A percentile compares a stretch with the other conserved stretches of the same genome.
These are phyloP conservation scores for Hymenoscyphus fructigenus DNA, from an alignment of 2,329 filamentous ascomycete genomes.

Conservation along the genomic window DNA sequence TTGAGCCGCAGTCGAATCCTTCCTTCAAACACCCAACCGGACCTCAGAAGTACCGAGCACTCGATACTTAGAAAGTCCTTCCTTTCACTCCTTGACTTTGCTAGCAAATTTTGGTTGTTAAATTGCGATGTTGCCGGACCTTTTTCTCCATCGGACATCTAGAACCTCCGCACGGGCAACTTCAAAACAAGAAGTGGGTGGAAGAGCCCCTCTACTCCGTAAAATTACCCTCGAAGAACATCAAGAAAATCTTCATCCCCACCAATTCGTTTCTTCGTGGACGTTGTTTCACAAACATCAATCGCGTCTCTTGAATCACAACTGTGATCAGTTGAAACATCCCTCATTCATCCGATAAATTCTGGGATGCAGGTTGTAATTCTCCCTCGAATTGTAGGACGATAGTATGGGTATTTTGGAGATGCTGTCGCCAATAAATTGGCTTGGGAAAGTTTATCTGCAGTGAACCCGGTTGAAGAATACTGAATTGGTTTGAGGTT, in stretches of 20 bases:
- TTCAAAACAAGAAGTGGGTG: neutral
- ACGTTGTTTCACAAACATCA: neutral
- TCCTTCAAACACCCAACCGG: neutral
- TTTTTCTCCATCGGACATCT: neutral
- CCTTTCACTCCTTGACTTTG: neutral
- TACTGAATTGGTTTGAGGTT: neutral
- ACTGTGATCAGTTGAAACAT: neutral
- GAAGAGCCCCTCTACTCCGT: neutral
- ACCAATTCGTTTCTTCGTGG: neutral
- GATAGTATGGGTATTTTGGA: neutral
- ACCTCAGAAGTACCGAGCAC: neutral
- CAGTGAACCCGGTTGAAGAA: no score
- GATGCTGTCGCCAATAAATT: neutral
- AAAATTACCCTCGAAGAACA: neutral
- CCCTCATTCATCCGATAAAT: neutral
- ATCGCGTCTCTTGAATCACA: neutral
- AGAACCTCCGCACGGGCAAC: neutral
- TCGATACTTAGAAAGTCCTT: neutral
- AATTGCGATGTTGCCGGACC: neutral
- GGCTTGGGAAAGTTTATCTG: neutral
- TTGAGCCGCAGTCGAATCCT: neutral
- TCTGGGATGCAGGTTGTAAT: neutral
- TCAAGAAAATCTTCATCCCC: neutral
- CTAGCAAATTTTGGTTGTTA: neutral
- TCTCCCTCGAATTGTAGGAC: neutral